Conservation (phyloP, 2,329 filamentous ascomycete genomes). For the Trichoderma pleuroti region DNA sequence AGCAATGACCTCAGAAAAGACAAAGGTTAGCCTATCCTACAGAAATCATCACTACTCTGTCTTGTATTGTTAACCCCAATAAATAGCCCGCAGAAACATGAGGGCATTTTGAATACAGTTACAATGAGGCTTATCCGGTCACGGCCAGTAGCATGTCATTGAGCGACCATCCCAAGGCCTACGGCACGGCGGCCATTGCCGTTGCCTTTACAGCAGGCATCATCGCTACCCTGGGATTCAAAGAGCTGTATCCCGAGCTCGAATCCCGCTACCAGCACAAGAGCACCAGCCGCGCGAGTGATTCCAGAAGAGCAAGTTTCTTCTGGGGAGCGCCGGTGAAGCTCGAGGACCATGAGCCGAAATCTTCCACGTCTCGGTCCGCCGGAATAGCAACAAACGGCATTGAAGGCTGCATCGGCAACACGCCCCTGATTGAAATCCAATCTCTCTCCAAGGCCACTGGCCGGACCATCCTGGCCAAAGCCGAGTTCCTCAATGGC, state of each 20-base stretch:
- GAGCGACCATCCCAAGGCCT: constrained; percentile 58
- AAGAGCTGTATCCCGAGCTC: constrained; percentile 74
- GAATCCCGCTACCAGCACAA: constrained; percentile 58
- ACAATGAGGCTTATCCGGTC: not conserved
- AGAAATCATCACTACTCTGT: not conserved
- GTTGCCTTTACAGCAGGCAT: constrained; percentile 76
- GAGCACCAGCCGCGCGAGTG: constrained; percentile 3
- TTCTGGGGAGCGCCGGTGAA: constrained; percentile 48
- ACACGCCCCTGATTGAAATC: constrained; percentile 85
- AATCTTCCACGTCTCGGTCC: constrained; percentile 21
- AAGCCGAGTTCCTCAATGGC: constrained; percentile 95
- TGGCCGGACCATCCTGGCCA: constrained; percentile 84
- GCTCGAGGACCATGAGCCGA: constrained; percentile 53
- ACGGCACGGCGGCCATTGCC: constrained; percentile 62
- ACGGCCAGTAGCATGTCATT: constrained; percentile 48
- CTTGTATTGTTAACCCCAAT: not conserved
- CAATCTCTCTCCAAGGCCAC: constrained; percentile 82
- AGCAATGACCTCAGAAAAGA: constrained; percentile 27
- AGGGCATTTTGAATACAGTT: not conserved
- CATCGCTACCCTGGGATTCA: constrained; percentile 70
- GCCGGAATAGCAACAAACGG: constrained; percentile 59
- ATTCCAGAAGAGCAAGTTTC: constrained; percentile 40
- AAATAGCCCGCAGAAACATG: not conserved
- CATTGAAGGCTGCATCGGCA: constrained; percentile 87
- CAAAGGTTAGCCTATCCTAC: constrained; percentile 14